Evolutionary conservation across 2,329 filamentous ascomycete genomes (phyloP).

Genomic region (Thielaviopsis punctulata): DNA sequence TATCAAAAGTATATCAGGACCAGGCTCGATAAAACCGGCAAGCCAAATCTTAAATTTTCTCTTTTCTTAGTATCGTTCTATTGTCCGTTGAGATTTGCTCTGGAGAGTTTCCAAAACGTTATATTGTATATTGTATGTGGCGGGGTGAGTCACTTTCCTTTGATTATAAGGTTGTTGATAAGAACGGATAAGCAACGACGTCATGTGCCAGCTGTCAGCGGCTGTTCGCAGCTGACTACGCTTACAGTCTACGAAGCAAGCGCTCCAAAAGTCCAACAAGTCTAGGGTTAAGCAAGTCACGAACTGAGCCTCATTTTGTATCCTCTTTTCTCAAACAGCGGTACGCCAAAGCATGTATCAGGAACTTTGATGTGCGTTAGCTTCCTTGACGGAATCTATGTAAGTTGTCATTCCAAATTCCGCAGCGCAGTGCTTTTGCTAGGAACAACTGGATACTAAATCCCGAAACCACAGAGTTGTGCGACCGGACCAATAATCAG

Average conservation of each 20-base stretch:
- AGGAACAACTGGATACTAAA: neutral
- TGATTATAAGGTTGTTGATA: neutral
- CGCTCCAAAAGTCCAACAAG: too few relatives aligned
- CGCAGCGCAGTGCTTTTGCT: neutral
- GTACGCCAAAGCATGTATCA: neutral
- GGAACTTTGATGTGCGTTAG: neutral
- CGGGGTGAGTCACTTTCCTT: slow-evolving; percentile 1
- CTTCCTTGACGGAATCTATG: neutral
- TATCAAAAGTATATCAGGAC: too few relatives aligned
- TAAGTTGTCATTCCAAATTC: neutral
- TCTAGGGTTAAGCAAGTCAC: neutral
- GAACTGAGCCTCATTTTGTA: neutral
- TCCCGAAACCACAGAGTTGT: neutral
- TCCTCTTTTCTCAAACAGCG: neutral
- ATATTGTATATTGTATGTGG: neutral
- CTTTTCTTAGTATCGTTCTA: neutral
- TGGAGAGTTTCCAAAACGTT: neutral
- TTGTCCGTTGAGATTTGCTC: neutral
- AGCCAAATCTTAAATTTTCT: neutral
- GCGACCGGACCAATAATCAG: neutral
- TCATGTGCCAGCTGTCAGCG: neutral
- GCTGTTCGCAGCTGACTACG: neutral
- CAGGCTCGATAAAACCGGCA: neutral
- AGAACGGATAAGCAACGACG: neutral
- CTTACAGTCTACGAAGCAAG: neutral